Base-by-base conservation (phyloP, 2,329 filamentous ascomycete genomes). In the Teratosphaeria zuluensis region DNA sequence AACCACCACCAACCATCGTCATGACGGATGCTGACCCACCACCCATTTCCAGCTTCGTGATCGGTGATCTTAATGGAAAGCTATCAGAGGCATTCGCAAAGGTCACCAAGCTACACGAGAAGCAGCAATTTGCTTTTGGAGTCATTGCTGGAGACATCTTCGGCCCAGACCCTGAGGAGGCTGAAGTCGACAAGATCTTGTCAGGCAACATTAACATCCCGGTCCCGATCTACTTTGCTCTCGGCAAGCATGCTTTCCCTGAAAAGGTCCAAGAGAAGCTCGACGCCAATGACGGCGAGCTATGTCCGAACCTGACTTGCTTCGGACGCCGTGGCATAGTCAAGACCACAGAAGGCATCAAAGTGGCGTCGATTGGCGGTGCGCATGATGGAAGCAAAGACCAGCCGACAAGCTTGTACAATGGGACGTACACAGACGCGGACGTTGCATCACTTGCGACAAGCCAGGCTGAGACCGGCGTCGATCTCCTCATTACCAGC, bases 251-350 rank as follows among this genome's bases (percentile, higher is more conserved):
- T 53, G 76, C 86, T n/a, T 78, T 99, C 5, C 94, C 94, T 0
- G 73, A 79, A 2, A 76, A 78, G 32, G 82, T 96, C 24, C 78
- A 88, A 21, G 83, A 88, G 68, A 91, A 85, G 70, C 81, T 97
- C 56, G 82, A 90, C 69, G 81, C 82, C 35, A 84, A 88, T 62
- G 86, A 74, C 61, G 78, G 81, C 62, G 84, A 87, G 67, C 81
- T 99, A 19, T 96, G 91, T 71, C 81, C 87, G n/a, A 97, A 99
- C 70, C 82, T 99, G 11, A 89, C 90, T 74, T 95, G 88, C 68
- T 82, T 99, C 0, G 92, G 89, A 59, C 95, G 94, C 73, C 86
- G 90, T 67, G 90, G 89, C 61, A 86, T 87, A 14, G 87, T 90
- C 56, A 97, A 94, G 72, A 97, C 92, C 0, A 87, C 89, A 0